A percentile compares a stretch with the other conserved stretches of the same genome.
Evolutionary conservation across 78 protist species (phyloP).

Genomic region (Polysphondylium violaceum): DNA sequence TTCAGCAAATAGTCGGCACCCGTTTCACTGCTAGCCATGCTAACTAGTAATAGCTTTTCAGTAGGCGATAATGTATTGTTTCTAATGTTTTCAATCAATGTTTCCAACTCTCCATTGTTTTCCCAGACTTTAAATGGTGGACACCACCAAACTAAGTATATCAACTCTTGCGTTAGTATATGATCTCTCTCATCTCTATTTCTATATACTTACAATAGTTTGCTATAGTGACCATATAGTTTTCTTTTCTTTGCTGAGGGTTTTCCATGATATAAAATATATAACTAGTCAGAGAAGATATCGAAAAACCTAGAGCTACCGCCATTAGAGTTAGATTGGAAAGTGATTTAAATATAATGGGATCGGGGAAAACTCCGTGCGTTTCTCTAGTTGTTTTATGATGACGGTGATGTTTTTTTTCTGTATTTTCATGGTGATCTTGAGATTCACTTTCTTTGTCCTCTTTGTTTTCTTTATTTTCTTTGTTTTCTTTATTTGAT

Average conservation of each 20-base stretch:
- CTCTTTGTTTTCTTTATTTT: background rate
- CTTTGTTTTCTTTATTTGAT: background rate
- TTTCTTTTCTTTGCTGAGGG: background rate
- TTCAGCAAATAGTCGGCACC: no score
- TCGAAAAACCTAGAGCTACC: background rate
- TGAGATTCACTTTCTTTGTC: background rate
- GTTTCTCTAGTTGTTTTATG: no score
- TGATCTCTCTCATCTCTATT: background rate
- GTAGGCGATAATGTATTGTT: background rate
- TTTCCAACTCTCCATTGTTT: conserved; percentile 4
- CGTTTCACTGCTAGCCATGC: no score
- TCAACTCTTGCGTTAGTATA: background rate
- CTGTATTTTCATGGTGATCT: background rate
- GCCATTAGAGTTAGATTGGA: background rate
- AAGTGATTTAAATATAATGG: no score
- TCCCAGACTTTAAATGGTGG: conserved; percentile 46
- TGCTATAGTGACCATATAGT: background rate
- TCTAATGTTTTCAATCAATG: background rate
- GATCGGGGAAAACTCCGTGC: no score
- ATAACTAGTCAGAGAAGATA: background rate
- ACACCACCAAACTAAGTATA: conserved; percentile 67
- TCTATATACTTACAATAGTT: background rate
- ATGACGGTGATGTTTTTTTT: background rate
- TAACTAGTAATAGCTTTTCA: no score
- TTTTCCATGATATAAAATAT: background rate